Base-by-base conservation (phyloP, 192 early-diverging fungal species). In the Chytriomyces hyalinus region DNA sequence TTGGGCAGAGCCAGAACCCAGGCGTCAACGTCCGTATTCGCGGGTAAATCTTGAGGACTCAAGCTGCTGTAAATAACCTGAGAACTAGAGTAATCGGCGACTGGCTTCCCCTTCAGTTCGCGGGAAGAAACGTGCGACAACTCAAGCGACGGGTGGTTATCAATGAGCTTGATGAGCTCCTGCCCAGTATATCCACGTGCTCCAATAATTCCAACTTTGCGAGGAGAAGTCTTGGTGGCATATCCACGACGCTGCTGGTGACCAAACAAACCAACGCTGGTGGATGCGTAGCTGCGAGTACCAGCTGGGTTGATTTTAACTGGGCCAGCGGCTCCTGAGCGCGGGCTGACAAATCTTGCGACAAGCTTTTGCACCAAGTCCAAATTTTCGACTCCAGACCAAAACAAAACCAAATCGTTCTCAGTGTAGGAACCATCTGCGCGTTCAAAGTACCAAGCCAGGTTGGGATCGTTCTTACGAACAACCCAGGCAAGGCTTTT, bases 1-100 rank as follows among this genome's bases (percentile, higher is more conserved):
- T 99, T 99, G 47, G 98, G 98, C 64, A 99, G 89, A 22, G 98
- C 98, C 75, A 99, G 83, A 4, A 99, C 91, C 98, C 98, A 99
- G 46, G 91, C 93, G 81, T 96, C 95, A 0, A 99, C 95, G 68
- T 93, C 91, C 0, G 84, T 83, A 61, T 92, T 83, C 8, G 83
- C 75, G 51, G 92, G 85, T n/a, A 86, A 28, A 64, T 83, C 83
- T n/a, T 90, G 79, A 8, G 95, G 90, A 48, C 88, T 89, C 22
- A 99, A 83, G 82, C 94, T 96, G 6, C 90, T 91, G 86, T 98
- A 97, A 28, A 65, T 86, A 22, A 96, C 81, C 13, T 83, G 61
- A 24, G 78, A 70, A 79, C 93, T 93, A 28, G 82, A 90, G 83
- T 97, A 98, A 46, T 87, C 86, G 20, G 89, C 87, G 77, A 96